phyloP scores from a whole-genome alignment of 345 rosid genomes.

The Angophora floribunda region DNA sequence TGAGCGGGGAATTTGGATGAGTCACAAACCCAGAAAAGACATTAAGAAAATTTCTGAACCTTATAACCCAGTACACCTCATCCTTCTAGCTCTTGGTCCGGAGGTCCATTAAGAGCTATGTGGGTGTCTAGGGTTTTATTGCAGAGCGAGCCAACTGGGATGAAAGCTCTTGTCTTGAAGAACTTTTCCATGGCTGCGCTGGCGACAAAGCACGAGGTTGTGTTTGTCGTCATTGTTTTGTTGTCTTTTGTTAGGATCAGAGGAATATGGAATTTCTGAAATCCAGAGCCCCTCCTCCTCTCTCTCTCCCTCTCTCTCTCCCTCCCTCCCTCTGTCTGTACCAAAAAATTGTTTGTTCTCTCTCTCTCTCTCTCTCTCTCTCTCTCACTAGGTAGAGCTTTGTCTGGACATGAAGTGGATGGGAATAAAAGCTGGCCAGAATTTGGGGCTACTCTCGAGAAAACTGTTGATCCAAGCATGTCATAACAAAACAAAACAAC shows the following conservation, averaged over 20 bases:
- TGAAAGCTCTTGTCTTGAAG: constrained; percentile 22
- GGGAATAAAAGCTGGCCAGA: constrained; percentile 51
- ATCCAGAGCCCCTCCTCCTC: constrained; percentile 16
- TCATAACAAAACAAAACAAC: constrained; percentile 33
- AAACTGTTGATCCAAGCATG: constrained; percentile 26
- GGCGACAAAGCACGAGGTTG: constrained; percentile 37
- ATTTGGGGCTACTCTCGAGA: constrained; percentile 19
- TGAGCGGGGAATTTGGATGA: constrained; percentile 13
- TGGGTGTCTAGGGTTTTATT: constrained; percentile 20
- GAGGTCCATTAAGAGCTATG: neutral
- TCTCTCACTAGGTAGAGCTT: neutral
- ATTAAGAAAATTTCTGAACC: constrained; percentile 8
- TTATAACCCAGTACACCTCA: neutral
- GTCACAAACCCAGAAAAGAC: constrained; percentile 7
- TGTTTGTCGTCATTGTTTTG: constrained; percentile 49
- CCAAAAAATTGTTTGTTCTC: neutral
- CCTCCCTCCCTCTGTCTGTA: neutral
- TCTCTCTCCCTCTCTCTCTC: neutral
- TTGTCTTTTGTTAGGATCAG: constrained; percentile 32
- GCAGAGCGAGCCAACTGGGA: constrained; percentile 13
- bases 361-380: neutral
- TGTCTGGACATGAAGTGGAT: constrained; percentile 19
- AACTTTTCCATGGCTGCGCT: constrained; percentile 31
- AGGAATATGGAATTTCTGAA: constrained; percentile 66
- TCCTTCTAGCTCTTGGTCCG: neutral